Conservation (phyloP, 2,329 filamentous ascomycete species). For the Talaromyces atroroseus region DNA sequence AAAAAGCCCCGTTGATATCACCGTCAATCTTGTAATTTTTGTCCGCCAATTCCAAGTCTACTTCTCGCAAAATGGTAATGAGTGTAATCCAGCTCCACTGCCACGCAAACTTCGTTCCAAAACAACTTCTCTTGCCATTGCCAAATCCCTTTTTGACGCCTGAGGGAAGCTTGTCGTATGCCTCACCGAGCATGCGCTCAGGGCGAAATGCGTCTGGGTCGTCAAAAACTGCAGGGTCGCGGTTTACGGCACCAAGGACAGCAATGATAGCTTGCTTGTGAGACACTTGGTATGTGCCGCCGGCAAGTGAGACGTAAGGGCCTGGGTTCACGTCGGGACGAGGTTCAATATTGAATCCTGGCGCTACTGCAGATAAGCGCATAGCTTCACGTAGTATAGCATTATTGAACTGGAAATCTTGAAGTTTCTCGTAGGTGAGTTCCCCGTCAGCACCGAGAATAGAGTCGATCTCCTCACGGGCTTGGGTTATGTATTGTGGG, state of each 20-base stretch:
- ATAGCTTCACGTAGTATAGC: slow-evolving; percentile 64
- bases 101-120: slow-evolving; percentile 67
- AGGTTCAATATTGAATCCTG: slow-evolving; percentile 52
- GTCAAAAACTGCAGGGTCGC: slow-evolving; percentile 59
- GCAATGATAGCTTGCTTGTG: slow-evolving; percentile 49
- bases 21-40: slow-evolving; percentile 33
- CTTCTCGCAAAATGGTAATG: slow-evolving; percentile 62
- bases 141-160: slow-evolving; percentile 68
- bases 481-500: slow-evolving; percentile 54
- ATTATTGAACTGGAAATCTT: slow-evolving; percentile 60
- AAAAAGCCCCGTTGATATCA: slow-evolving; percentile 13
- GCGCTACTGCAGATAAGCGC: slow-evolving; percentile 57
- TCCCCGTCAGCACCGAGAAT: slow-evolving; percentile 54
- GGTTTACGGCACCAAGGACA: slow-evolving; percentile 54
- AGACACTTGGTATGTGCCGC: slow-evolving; percentile 57
- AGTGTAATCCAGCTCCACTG: slow-evolving; percentile 62
- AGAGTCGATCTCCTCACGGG: slow-evolving; percentile 62
- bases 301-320: slow-evolving; percentile 47
- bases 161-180: slow-evolving; percentile 59
- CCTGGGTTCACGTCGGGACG: slow-evolving; percentile 39
- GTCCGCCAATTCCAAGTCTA: slow-evolving; percentile 61
- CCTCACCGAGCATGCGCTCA: slow-evolving; percentile 66
- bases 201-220: slow-evolving; percentile 63
- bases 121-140: slow-evolving; percentile 64
- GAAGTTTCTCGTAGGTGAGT: slow-evolving; percentile 51